phyloP scores from a whole-genome alignment of 1,139 yeast genomes.

The Saccharomyces hybrid region DNA sequence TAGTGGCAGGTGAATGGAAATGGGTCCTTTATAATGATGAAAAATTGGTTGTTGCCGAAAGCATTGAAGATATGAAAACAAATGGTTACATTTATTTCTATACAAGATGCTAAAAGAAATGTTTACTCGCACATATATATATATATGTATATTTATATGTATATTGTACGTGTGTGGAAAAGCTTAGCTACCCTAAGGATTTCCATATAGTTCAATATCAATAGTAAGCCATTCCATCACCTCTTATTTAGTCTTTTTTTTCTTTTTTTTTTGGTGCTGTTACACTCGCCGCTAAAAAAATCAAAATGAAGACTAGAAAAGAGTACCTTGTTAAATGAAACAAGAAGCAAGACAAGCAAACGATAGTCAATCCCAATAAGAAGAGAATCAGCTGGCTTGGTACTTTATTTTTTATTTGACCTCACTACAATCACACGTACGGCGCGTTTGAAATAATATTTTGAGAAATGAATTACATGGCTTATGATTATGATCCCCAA shows the following conservation, averaged over 20 bases:
- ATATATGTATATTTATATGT: background rate
- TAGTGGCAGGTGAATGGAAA: slow-evolving; percentile 35
- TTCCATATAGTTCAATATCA: background rate
- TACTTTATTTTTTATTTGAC: background rate
- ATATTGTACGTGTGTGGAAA: background rate
- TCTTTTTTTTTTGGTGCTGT: background rate
- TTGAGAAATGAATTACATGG: slow-evolving; percentile 8
- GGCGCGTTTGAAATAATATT: background rate
- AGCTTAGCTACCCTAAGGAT: background rate
- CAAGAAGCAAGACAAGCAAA: background rate
- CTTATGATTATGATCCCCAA: slow-evolving; percentile 12
- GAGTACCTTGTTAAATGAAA: background rate
- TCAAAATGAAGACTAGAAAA: background rate
- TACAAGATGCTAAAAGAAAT: slow-evolving; percentile 7
- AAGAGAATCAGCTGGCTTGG: background rate
- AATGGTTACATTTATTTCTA: slow-evolving; percentile 54
- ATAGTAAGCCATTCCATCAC: background rate
- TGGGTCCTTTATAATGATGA: slow-evolving; percentile 95
- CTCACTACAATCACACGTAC: background rate
- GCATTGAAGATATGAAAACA: slow-evolving; percentile 52
- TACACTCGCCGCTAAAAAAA: background rate
- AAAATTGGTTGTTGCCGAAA: slow-evolving; percentile 62
- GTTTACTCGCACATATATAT: background rate
- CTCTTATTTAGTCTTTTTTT: background rate
- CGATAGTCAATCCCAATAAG: background rate